Evolutionary conservation across 73 alveolate species (phyloP), one percentile per base, ranked within the genome.

Genomic region (Paramecium octaurelia): DNA sequence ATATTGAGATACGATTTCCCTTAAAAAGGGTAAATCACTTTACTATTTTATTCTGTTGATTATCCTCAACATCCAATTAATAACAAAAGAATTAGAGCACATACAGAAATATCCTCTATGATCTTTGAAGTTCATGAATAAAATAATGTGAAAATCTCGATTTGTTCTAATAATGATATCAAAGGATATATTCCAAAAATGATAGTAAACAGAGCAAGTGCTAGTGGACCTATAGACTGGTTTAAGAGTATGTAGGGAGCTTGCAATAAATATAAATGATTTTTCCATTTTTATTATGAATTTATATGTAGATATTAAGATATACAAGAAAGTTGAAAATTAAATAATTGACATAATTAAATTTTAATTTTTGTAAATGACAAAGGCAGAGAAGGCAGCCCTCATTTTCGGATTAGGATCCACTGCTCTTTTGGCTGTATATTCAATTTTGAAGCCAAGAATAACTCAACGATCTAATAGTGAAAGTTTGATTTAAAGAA

Each of bases 341-440:
- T n/a, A 54, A 54, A 54, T 64, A 64, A 31, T 64, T 64, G 48
- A 64, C 84, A 64, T 64, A 64, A 27, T 64, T 64, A 64, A 64
- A 64, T 2, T 64, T 73, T 36, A 73, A 73, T 73, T 16, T 12
- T 11, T 2, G 69, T 73, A 3, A 14, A 73, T 73, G 87, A 73
- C 87, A 36, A 73, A 40, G 35, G 91, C 91, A 44, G 91, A 80
- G 21, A 80, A 80, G 46, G 70, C 48, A 44, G 91, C 91, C 3
- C 44, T 80, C 18, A 40, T 80, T 7, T 80, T 80, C 21, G 91
- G 91, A 24, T 42, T 80, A 46, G 42, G 75, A 42, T 40, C 57
- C 4, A 46, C 91, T 11, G 75, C 76, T 10, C 24, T 46, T 8
- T 48, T 80, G 12, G 70, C 76, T 10, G 38, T 21, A 18, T 80